Evolutionary conservation across 2,329 filamentous ascomycete species (phyloP).

Genomic region (Colletotrichum sp.): DNA sequence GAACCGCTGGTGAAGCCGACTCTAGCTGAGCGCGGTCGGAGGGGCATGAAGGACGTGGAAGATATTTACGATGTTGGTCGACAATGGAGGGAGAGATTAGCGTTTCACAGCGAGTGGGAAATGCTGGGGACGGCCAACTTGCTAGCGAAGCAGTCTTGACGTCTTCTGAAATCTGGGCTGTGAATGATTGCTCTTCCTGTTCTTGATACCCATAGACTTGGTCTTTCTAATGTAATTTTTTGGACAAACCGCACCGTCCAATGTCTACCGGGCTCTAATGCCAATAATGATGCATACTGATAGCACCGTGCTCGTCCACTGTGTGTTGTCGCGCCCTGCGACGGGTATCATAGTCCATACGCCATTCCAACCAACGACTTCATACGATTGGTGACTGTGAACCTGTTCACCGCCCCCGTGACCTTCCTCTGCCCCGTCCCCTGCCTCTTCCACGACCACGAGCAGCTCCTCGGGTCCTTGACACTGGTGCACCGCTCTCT

Average conservation of each 20-base stretch:
- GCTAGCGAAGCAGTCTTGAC: background rate
- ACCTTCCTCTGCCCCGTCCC: slow-evolving; percentile 26
- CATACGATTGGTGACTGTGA: background rate
- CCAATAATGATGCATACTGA: background rate
- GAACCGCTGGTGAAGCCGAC: slow-evolving; percentile 34
- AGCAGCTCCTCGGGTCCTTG: slow-evolving; percentile 39
- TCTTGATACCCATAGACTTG: slow-evolving; percentile 17
- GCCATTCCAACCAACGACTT: background rate
- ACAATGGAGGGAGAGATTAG: slow-evolving; percentile 43
- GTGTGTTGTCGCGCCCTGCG: background rate
- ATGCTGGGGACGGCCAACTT: slow-evolving; percentile 14
- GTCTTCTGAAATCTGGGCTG: background rate
- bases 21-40: slow-evolving; percentile 29
- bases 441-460: slow-evolving; percentile 40
- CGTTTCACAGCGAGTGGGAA: slow-evolving; percentile 50
- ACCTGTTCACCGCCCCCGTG: background rate
- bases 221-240: background rate
- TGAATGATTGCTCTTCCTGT: background rate
- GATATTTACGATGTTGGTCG: slow-evolving; percentile 38
- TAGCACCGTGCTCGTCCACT: background rate
- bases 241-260: background rate
- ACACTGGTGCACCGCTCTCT: slow-evolving; percentile 41
- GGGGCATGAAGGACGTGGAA: slow-evolving; percentile 36
- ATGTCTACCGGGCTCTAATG: background rate
- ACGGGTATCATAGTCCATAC: slow-evolving; percentile 11